phyloP scores from a whole-genome alignment of 441 rosid species.

The Biscutella laevigata region DNA sequence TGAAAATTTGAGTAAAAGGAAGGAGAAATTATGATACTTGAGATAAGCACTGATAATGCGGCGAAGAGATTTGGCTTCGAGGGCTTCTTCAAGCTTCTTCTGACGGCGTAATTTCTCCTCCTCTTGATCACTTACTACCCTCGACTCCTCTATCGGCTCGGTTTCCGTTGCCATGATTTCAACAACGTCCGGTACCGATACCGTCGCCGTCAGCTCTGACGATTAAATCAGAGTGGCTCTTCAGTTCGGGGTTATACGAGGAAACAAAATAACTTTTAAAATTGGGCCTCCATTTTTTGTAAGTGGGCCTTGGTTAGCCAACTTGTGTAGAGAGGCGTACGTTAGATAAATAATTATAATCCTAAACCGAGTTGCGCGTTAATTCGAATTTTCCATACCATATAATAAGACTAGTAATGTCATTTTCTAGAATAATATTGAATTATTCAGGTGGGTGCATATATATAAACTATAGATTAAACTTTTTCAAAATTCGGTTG shows the following conservation, averaged over 20 bases:
- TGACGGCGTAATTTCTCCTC: slow-evolving; percentile 56
- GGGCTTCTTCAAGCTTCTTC: slow-evolving; percentile 82
- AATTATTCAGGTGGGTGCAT: no score
- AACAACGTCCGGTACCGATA: background rate
- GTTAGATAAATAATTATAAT: no score
- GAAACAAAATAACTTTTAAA: background rate
- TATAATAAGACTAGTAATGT: no score
- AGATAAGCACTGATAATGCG: slow-evolving; percentile 91
- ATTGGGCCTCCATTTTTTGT: background rate
- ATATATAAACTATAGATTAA: no score
- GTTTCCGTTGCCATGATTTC: background rate
- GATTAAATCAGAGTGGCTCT: slow-evolving; percentile 15
- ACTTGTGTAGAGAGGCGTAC: no score
- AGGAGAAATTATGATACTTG: slow-evolving; percentile 38
- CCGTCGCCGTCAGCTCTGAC: slow-evolving; percentile 16
- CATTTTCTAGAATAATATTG: no score
- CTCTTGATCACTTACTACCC: slow-evolving; percentile 40
- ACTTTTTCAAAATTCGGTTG: no score
- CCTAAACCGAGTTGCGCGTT: no score
- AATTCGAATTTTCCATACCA: no score
- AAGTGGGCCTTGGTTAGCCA: background rate
- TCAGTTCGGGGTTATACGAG: background rate
- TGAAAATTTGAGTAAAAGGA: background rate
- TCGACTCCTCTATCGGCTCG: background rate
- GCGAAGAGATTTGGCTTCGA: slow-evolving; percentile 88